Evolutionary conservation across 2,329 filamentous ascomycete species (phyloP).

Genomic region (Trichophaea hybrida): DNA sequence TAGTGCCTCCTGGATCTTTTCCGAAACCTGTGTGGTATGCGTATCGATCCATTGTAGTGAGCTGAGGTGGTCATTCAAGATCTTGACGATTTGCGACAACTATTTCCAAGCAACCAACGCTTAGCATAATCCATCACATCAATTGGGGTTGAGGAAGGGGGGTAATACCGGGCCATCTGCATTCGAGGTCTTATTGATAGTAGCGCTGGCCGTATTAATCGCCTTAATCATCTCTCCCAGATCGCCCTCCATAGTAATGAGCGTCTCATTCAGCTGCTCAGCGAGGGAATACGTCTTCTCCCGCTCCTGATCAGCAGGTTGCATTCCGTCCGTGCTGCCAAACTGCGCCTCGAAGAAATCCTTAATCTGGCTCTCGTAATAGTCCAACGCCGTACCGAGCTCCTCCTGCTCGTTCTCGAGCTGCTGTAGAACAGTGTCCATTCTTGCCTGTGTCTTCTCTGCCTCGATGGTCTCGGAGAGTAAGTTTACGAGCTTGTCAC

Average conservation of each 20-base stretch:
- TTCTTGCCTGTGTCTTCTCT: constrained; percentile 80
- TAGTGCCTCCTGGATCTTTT: constrained; percentile 23
- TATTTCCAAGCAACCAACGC: not conserved
- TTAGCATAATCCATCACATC: not conserved
- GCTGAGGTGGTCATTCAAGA: constrained; percentile 20
- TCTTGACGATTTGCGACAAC: constrained; percentile 19
- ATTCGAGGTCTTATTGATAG: constrained; percentile 76
- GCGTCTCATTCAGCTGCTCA: constrained; percentile 75
- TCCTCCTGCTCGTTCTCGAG: constrained; percentile 92
- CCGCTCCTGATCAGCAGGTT: constrained; percentile 85
- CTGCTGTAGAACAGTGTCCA: constrained; percentile 75
- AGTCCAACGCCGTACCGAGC: constrained; percentile 71
- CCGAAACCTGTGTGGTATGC: constrained; percentile 21
- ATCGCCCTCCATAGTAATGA: constrained; percentile 89
- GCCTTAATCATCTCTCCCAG: constrained; percentile 94
- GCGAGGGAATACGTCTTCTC: constrained; percentile 93
- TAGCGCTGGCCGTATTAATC: constrained; percentile 85
- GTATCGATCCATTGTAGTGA: constrained; percentile 18
- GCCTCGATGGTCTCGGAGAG: constrained; percentile 88
- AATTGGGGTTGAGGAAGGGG: constrained; percentile 25
- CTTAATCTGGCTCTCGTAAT: constrained; percentile 84
- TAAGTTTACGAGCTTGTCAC: constrained; percentile 84
- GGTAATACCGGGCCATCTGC: constrained; percentile 67
- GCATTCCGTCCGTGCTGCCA: constrained; percentile 58
- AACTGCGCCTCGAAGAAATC: constrained; percentile 70